These are phyloP conservation scores for Gaeumannomyces tritici DNA, from an alignment of 2,329 filamentous ascomycete genomes.

Conservation along the genomic window DNA sequence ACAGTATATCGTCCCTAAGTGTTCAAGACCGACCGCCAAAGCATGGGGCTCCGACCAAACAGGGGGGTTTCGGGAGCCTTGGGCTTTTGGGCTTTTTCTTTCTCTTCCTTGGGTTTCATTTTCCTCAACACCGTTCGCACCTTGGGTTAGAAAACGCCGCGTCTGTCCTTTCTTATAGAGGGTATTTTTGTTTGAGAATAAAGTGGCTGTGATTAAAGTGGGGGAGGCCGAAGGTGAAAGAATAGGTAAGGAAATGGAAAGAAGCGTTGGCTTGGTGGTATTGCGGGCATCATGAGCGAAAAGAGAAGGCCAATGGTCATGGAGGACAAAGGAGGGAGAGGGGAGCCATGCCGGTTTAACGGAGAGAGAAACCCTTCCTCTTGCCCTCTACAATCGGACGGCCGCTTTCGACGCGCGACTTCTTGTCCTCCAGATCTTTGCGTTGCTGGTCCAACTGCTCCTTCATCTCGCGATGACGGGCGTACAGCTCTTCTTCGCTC, in stretches of 20 bases:
- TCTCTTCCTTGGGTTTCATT: constrained; percentile 1
- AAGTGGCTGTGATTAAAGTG: constrained; percentile 34
- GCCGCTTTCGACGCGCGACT: constrained; percentile 86
- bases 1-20: constrained; percentile 8
- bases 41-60: background rate
- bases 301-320: constrained; percentile 37
- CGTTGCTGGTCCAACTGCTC: constrained; percentile 95
- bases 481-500: constrained; percentile 97
- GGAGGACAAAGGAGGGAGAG: constrained; percentile 16
- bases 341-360: constrained; percentile 45
- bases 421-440: constrained; percentile 96
- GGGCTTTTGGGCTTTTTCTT: constrained; percentile 2
- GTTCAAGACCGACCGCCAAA: constrained; percentile 8
- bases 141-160: constrained; percentile 4
- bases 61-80: constrained; percentile 5
- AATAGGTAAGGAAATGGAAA: constrained; percentile 33
- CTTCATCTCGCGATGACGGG: constrained; percentile 98
- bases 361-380: constrained; percentile 98
- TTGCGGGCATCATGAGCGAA: constrained; percentile 50
- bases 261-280: constrained; percentile 44
- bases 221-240: constrained; percentile 20
- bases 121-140: background rate
- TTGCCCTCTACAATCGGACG: constrained; percentile 94
- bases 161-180: constrained; percentile 7
- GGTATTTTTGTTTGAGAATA: constrained; percentile 27